A percentile compares a stretch with the other conserved stretches of the same genome.
Evolutionary conservation across 2,329 filamentous ascomycete species (phyloP).

Genomic region (Fusarium marasasianum): DNA sequence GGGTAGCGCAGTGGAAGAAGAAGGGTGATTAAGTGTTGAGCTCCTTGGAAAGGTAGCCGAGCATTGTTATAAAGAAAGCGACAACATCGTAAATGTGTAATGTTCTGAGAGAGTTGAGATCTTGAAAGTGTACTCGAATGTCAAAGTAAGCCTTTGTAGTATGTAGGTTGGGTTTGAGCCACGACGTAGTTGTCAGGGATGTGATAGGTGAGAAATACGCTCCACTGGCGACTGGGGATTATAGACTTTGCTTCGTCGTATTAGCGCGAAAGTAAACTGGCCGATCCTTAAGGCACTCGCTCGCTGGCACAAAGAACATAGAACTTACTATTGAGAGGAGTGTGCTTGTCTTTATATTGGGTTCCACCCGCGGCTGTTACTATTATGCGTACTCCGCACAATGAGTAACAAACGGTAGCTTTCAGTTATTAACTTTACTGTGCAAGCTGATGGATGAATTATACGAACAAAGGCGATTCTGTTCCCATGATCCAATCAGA

Average conservation of each 20-base stretch:
- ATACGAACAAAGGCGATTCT: not conserved
- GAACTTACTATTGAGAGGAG: not conserved
- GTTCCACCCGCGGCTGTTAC: not conserved
- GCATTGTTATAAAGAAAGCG: not conserved
- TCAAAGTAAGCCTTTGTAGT: not conserved
- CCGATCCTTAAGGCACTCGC: not conserved
- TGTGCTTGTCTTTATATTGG: not conserved
- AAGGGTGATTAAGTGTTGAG: not conserved
- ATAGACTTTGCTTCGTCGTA: conserved; percentile 2
- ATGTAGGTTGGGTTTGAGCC: not conserved
- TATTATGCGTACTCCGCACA: too few species aligned
- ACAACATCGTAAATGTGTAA: not conserved
- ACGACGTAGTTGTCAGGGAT: conserved; percentile 22
- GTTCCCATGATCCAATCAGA: not conserved
- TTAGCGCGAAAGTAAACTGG: not conserved
- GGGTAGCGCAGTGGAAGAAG: not conserved
- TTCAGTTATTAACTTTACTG: not conserved
- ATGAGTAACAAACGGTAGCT: not conserved
- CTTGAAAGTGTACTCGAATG: not conserved
- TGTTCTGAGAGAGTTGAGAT: not conserved
- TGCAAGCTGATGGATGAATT: not conserved
- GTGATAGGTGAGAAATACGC: conserved; percentile 18
- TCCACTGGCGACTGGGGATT: conserved; percentile 3
- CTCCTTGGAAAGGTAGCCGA: not conserved
- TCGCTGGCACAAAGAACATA: not conserved